Evolutionary conservation across 345 rosid species (phyloP).

Genomic region (Gossypium mustelinum): DNA sequence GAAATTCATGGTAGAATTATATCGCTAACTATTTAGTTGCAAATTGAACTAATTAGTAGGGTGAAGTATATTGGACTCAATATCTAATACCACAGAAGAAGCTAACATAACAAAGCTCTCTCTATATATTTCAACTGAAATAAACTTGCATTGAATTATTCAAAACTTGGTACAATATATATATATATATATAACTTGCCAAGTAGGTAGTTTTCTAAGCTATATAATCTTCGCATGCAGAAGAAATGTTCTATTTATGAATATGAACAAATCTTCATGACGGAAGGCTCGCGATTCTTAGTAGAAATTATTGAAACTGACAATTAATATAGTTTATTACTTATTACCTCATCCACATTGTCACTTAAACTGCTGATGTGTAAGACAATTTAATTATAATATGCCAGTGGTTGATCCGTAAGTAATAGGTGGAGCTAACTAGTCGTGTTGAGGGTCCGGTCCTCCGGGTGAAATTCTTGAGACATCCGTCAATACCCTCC

Average conservation of each 20-base stretch:
- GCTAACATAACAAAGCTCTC: neutral
- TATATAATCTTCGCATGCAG: neutral
- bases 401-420: slow-evolving; percentile 18
- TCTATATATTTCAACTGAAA: neutral
- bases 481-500: neutral
- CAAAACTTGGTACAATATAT: neutral
- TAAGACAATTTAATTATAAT: neutral
- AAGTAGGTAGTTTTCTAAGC: neutral
- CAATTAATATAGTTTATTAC: neutral
- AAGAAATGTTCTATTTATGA: slow-evolving; percentile 6
- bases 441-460: slow-evolving; percentile 24
- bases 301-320: neutral
- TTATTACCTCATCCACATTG: neutral
- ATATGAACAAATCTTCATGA: neutral
- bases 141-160: neutral
- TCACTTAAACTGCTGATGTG: neutral
- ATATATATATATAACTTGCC: neutral
- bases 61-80: neutral
- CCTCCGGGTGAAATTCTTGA: slow-evolving; percentile 35
- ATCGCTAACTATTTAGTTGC: neutral
- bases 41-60: neutral
- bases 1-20: neutral
- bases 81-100: neutral
- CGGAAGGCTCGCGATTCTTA: neutral
- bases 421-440: neutral